A percentile compares a stretch with the other conserved stretches of the same genome.
These are phyloP conservation scores for Metschnikowia chrysomelidarum DNA, from an alignment of 805 yeast genomes.

Conservation along the genomic window DNA sequence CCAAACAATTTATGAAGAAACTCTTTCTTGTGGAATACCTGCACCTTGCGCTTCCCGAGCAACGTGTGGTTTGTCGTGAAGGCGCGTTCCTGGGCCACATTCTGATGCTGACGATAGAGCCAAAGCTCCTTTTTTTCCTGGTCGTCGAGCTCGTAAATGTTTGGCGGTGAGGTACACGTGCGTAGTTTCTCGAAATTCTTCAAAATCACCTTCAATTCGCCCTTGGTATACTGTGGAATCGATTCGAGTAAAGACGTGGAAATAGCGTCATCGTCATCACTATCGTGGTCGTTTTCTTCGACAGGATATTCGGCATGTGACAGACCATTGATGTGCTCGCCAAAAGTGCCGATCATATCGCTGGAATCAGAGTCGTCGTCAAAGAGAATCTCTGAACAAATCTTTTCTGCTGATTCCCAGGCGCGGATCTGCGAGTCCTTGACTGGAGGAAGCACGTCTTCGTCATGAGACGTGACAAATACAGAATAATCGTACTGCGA, in stretches of 20 bases:
- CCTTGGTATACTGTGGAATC: slow-evolving; percentile 41
- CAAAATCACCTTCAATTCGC: slow-evolving; percentile 31
- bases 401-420: slow-evolving; percentile 45
- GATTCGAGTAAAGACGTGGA: slow-evolving; percentile 19
- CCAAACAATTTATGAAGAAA: slow-evolving; percentile 39
- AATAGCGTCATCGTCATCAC: slow-evolving; percentile 6
- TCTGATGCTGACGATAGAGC: slow-evolving; percentile 30
- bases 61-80: slow-evolving; percentile 34
- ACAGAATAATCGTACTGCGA: slow-evolving; percentile 38
- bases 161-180: slow-evolving; percentile 5
- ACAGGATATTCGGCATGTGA: too few relatives aligned
- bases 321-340: slow-evolving; percentile 4
- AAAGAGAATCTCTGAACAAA: slow-evolving; percentile 35
- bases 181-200: slow-evolving; percentile 19
- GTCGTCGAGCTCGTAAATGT: slow-evolving; percentile 12
- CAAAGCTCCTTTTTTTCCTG: slow-evolving; percentile 27
- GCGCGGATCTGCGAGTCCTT: slow-evolving; percentile 43
- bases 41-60: slow-evolving; percentile 36
- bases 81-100: slow-evolving; percentile 32
- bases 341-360: slow-evolving; percentile 1
- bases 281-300: slow-evolving; percentile 6
- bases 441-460: slow-evolving; percentile 29
- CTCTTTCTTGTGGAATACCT: slow-evolving; percentile 40
- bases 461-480: slow-evolving; percentile 17
- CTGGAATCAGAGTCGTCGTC: slow-evolving; percentile 16